Percentiles rank a stretch among this genome's conserved stretches.
Conservation (phyloP, 2,329 filamentous ascomycete species). For the Stachybotrys elegans region DNA sequence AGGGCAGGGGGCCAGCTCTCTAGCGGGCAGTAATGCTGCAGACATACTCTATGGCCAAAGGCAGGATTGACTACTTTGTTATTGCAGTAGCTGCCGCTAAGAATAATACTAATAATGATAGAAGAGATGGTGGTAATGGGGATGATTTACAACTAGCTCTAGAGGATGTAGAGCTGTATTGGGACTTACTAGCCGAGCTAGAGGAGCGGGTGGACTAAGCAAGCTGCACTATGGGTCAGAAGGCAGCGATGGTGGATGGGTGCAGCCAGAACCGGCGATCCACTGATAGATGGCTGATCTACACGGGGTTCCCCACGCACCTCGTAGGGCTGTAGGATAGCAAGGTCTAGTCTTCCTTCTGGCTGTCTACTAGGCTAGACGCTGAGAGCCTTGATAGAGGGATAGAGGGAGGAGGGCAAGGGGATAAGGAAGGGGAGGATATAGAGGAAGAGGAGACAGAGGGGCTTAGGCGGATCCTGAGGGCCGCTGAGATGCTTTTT, state of each 20-base stretch:
- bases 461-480: background rate
- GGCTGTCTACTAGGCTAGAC: too few species aligned
- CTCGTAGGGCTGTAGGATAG: background rate
- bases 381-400: background rate
- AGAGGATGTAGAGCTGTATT: background rate
- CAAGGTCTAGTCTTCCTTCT: background rate
- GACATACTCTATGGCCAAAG: background rate
- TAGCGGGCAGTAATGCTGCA: background rate
- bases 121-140: background rate
- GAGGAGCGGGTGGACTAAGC: too few species aligned
- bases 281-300: too few species aligned
- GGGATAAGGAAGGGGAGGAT: background rate
- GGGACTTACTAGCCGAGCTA: too few species aligned
- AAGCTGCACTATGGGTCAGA: too few species aligned
- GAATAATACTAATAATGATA: too few species aligned
- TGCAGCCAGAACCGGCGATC: too few species aligned
- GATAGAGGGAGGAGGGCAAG: background rate
- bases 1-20: background rate
- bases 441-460: background rate
- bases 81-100: background rate
- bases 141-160: too few species aligned
- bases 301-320: background rate
- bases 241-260: too few species aligned
- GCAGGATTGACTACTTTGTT: background rate
- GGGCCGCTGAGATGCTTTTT: background rate